These are phyloP conservation scores for Lathyrus aphaca DNA, from an alignment of 306 rosid species.

Conservation along the genomic window DNA sequence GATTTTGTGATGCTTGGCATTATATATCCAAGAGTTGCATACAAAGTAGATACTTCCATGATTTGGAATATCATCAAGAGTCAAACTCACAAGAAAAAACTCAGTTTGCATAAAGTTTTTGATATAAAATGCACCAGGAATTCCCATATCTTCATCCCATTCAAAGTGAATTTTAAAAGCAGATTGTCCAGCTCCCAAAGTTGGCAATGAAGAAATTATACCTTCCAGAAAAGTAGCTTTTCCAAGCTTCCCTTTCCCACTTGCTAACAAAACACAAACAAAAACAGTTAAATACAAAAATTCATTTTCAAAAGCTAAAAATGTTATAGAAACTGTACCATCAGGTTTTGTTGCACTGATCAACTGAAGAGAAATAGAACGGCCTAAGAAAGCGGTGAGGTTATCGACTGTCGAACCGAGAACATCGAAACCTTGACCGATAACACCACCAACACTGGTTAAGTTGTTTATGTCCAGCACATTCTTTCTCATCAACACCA, in stretches of 20 bases:
- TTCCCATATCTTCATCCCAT: conserved; percentile 39
- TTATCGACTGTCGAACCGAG: conserved; percentile 29
- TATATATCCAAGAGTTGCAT: conserved; percentile 46
- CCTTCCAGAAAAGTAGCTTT: conserved; percentile 62
- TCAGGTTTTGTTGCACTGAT: conserved; percentile 42
- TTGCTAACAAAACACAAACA: conserved; percentile 38
- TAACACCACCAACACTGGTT: conserved; percentile 23
- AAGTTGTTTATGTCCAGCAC: conserved; percentile 43
- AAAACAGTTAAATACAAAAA: background rate
- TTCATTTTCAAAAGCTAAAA: background rate
- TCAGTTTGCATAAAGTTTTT: conserved; percentile 37
- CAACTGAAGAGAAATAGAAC: conserved; percentile 41
- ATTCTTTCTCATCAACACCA: conserved; percentile 47
- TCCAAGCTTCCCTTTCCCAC: conserved; percentile 62
- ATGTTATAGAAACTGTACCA: conserved; percentile 15
- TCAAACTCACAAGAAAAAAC: conserved; percentile 40
- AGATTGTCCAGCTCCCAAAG: conserved; percentile 44
- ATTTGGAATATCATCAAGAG: conserved; percentile 46
- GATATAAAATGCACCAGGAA: conserved; percentile 44
- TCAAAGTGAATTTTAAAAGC: conserved; percentile 40
- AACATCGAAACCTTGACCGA: conserved; percentile 25
- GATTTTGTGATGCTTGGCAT: conserved; percentile 11
- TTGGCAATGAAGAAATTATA: conserved; percentile 53
- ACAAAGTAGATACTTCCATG: conserved; percentile 38
- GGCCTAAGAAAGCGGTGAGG: conserved; percentile 40